Percentiles rank a stretch among this genome's conserved stretches.
These are phyloP conservation scores for Debaryomycetaceae sp. DNA, from an alignment of 1,139 yeast species.

Conservation along the genomic window DNA sequence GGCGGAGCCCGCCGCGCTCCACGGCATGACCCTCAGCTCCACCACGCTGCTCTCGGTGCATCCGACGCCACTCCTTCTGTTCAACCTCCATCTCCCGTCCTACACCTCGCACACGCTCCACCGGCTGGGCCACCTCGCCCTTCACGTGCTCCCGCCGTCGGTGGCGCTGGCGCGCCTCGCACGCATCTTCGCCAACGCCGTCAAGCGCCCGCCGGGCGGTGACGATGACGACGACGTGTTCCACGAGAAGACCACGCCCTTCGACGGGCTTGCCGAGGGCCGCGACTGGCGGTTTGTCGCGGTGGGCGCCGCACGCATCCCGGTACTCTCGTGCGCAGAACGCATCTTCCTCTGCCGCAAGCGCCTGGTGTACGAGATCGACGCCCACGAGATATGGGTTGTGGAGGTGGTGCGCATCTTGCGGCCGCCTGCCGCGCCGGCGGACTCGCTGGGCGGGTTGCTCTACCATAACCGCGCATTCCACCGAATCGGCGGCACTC, in stretches of 20 bases:
- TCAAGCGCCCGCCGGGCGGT: conserved; percentile 20
- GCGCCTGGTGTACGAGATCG: conserved; percentile 50
- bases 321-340: conserved; percentile 58
- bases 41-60: conserved; percentile 71
- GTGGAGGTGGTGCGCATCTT: conserved; percentile 58
- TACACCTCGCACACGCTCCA: conserved; percentile 67
- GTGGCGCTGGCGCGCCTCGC: conserved; percentile 48
- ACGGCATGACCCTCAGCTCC: conserved; percentile 81
- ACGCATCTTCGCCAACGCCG: conserved; percentile 59
- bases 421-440: conserved; percentile 21
- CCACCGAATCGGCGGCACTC: conserved; percentile 54
- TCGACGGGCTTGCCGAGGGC: conserved; percentile 22
- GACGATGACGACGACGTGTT: conserved; percentile 35
- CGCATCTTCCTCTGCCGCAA: conserved; percentile 62
- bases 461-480: conserved; percentile 62
- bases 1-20: conserved; percentile 18
- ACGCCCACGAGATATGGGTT: conserved; percentile 87
- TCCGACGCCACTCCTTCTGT: conserved; percentile 73
- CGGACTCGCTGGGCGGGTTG: conserved; percentile 48
- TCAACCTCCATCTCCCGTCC: conserved; percentile 80
- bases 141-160: conserved; percentile 71
- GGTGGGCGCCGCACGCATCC: conserved; percentile 31
- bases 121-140: conserved; percentile 50
- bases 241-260: conserved; percentile 51
- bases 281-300: conserved; percentile 6